A percentile compares a stretch with the other conserved stretches of the same genome.
These are phyloP conservation scores for Daedaleopsis nitida DNA, from an alignment of 768 basidiomycete genomes.

Conservation along the genomic window DNA sequence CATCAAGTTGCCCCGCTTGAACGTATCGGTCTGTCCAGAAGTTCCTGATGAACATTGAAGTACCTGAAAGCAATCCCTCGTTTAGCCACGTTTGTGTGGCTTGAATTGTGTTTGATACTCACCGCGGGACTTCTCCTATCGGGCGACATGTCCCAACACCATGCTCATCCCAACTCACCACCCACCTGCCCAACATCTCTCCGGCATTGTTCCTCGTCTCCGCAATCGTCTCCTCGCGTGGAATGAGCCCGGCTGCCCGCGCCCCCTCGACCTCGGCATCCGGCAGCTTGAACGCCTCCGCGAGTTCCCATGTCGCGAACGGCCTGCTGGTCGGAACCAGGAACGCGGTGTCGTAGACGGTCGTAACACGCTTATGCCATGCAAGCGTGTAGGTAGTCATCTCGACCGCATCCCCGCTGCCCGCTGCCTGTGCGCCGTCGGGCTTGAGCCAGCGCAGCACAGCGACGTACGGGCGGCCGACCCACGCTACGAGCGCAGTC, in stretches of 20 bases:
- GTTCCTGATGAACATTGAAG: constrained; percentile 52
- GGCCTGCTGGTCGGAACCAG: constrained; percentile 65
- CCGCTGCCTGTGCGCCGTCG: constrained; percentile 27
- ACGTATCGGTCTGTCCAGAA: constrained; percentile 30
- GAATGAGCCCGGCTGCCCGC: constrained; percentile 40
- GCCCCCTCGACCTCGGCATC: constrained; percentile 36
- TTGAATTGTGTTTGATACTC: constrained; percentile 26
- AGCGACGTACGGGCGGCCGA: constrained; percentile 74
- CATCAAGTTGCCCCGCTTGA: neutral
- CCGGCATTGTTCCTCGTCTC: constrained; percentile 67
- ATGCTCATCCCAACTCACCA: constrained; percentile 72
- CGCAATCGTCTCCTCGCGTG: constrained; percentile 74
- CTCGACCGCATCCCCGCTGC: constrained; percentile 46
- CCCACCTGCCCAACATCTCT: constrained; percentile 70
- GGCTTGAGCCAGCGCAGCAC: constrained; percentile 54
- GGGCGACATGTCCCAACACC: constrained; percentile 64
- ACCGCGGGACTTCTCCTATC: constrained; percentile 71
- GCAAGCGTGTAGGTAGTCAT: constrained; percentile 67
- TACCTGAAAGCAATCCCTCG: constrained; percentile 20
- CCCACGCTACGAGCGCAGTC: constrained; percentile 73
- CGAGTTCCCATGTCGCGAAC: constrained; percentile 83
- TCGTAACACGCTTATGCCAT: constrained; percentile 63
- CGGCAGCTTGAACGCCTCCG: constrained; percentile 50
- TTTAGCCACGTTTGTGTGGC: neutral
- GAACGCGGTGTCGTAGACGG: constrained; percentile 76